Percentiles rank a stretch among this genome's conserved stretches.
phyloP scores from a whole-genome alignment of 2,329 filamentous ascomycete genomes.

The Penicillium sp. region DNA sequence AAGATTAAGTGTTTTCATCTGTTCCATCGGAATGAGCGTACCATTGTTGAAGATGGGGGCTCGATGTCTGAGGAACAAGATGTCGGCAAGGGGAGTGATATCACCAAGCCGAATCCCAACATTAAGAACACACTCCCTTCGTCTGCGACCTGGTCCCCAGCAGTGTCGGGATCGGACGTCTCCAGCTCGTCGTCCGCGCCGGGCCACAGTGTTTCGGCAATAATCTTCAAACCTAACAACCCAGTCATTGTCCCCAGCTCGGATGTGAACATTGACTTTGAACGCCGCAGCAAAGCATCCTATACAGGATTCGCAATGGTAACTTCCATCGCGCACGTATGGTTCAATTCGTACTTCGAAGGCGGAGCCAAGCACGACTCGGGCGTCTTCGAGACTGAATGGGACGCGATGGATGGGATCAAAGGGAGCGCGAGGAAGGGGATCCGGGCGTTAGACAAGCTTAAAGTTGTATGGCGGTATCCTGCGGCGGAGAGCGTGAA shows the following conservation, averaged over 20 bases:
- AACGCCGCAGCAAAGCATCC: slow-evolving; percentile 77
- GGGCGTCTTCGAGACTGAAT: slow-evolving; percentile 69
- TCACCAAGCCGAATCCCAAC: neutral
- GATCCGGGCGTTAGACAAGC: slow-evolving; percentile 72
- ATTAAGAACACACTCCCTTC: neutral
- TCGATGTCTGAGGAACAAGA: slow-evolving; percentile 51
- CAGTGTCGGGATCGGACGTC: slow-evolving; percentile 9
- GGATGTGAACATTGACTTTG: slow-evolving; percentile 87
- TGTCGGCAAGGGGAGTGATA: neutral
- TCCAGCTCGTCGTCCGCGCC: slow-evolving; percentile 12
- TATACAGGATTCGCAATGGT: slow-evolving; percentile 82
- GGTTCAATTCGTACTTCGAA: slow-evolving; percentile 96
- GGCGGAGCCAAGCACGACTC: slow-evolving; percentile 68
- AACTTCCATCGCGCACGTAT: slow-evolving; percentile 88
- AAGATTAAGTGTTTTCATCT: slow-evolving; percentile 80
- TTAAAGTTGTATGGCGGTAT: slow-evolving; percentile 81
- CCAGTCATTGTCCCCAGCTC: slow-evolving; percentile 72
- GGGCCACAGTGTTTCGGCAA: slow-evolving; percentile 60
- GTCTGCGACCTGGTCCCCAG: slow-evolving; percentile 15
- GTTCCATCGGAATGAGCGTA: slow-evolving; percentile 69
- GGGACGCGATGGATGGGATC: slow-evolving; percentile 85
- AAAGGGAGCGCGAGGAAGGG: slow-evolving; percentile 86
- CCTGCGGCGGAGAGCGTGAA: slow-evolving; percentile 18
- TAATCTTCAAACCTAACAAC: slow-evolving; percentile 71
- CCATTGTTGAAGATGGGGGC: slow-evolving; percentile 50